These are phyloP conservation scores for Ploettnerulaceae sp. DNA, from an alignment of 2,329 filamentous ascomycete genomes.

Conservation along the genomic window DNA sequence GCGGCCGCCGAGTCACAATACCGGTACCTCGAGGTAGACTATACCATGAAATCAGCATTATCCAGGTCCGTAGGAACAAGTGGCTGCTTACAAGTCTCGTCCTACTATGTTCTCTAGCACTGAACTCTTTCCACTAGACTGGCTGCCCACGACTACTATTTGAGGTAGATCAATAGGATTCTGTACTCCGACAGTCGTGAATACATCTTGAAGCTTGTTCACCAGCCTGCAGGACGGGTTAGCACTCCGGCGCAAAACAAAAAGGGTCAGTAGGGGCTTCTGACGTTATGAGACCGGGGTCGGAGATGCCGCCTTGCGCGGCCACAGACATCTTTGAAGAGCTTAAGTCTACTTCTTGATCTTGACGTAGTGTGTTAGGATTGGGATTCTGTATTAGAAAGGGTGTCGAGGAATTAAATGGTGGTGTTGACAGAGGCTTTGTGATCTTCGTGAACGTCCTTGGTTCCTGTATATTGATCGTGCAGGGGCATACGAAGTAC, in stretches of 20 bases:
- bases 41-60: slow-evolving; percentile 30
- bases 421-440: slow-evolving; percentile 11
- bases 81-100: slow-evolving; percentile 79
- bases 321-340: slow-evolving; percentile 27
- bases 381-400: slow-evolving; percentile 1
- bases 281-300: slow-evolving; percentile 62
- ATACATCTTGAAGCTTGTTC: slow-evolving; percentile 99
- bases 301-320: slow-evolving; percentile 54
- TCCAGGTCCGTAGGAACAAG: slow-evolving; percentile 12
- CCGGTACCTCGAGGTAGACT: slow-evolving; percentile 95
- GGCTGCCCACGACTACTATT: slow-evolving; percentile 96
- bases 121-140: slow-evolving; percentile 99
- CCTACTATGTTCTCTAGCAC: slow-evolving; percentile 98
- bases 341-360: slow-evolving; percentile 6
- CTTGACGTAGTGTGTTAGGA: not conserved
- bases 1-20: slow-evolving; percentile 92
- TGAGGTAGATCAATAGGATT: slow-evolving; percentile 98
- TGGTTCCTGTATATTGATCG: slow-evolving; percentile 14
- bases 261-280: slow-evolving; percentile 28
- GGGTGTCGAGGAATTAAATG: slow-evolving; percentile 11
- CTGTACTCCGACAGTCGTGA: slow-evolving; percentile 95
- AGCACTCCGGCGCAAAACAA: slow-evolving; percentile 27
- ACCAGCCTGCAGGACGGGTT: slow-evolving; percentile 58
- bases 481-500: slow-evolving; percentile 14
- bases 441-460: slow-evolving; percentile 15